phyloP scores from a whole-genome alignment of 2,329 filamentous ascomycete genomes.

The Cadophora malorum region DNA sequence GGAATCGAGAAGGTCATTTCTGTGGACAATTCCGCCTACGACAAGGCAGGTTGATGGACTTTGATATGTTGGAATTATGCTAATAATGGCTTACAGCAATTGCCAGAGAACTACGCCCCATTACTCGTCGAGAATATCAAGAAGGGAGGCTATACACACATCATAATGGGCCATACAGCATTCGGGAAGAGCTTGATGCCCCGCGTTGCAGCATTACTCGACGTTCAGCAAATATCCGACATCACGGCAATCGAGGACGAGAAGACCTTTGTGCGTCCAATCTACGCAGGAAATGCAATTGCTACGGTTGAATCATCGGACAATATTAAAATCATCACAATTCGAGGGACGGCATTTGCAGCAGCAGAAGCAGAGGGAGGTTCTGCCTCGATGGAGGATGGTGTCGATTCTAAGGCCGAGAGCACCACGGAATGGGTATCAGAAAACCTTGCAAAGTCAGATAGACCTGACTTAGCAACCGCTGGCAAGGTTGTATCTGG shows the following conservation, averaged over 20 bases:
- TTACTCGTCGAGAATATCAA: slow-evolving; percentile 96
- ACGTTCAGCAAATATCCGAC: slow-evolving; percentile 93
- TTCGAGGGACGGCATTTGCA: slow-evolving; percentile 91
- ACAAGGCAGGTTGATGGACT: slow-evolving; percentile 67
- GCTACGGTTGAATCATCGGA: slow-evolving; percentile 93
- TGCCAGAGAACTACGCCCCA: slow-evolving; percentile 94
- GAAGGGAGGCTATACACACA: slow-evolving; percentile 90
- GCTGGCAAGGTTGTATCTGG: slow-evolving; percentile 90
- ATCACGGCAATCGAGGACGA: slow-evolving; percentile 86
- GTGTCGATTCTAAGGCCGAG: slow-evolving; percentile 80
- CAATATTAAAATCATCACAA: slow-evolving; percentile 84
- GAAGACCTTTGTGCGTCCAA: slow-evolving; percentile 93
- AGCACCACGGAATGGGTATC: slow-evolving; percentile 86
- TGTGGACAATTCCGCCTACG: slow-evolving; percentile 88
- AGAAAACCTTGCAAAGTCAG: slow-evolving; percentile 90
- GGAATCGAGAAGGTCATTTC: slow-evolving; percentile 91
- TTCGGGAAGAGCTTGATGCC: slow-evolving; percentile 97
- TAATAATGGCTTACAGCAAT: slow-evolving; percentile 60
- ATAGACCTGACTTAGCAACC: slow-evolving; percentile 92
- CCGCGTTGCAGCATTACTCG: slow-evolving; percentile 87
- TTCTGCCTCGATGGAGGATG: slow-evolving; percentile 78
- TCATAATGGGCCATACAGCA: slow-evolving; percentile 88
- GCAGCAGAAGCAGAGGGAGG: slow-evolving; percentile 74
- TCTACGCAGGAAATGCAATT: slow-evolving; percentile 98
- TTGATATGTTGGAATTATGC: slow-evolving; percentile 2